phyloP scores from a whole-genome alignment of 192 early-diverging fungal species.

The Rhizophlyctis rosea region DNA sequence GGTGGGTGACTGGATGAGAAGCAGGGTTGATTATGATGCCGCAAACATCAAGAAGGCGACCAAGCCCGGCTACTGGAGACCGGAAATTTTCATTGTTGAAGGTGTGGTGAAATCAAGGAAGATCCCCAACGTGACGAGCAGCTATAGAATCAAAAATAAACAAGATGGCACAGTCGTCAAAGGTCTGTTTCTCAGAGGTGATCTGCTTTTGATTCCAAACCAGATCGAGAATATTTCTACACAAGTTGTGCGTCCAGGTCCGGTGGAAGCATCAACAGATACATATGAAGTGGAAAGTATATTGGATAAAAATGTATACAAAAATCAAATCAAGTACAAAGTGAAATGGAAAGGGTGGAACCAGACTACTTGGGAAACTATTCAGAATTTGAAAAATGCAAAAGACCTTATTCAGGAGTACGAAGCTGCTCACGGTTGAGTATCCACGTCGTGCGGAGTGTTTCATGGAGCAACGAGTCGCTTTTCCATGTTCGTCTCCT shows the following conservation, averaged over 20 bases:
- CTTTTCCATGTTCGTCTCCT: too few species aligned
- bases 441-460: too few species aligned
- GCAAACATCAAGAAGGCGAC: background rate
- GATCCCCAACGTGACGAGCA: background rate
- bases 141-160: background rate
- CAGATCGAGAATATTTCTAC: background rate
- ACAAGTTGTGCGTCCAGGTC: background rate
- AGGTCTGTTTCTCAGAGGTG: background rate
- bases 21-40: background rate
- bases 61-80: background rate
- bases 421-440: too few species aligned
- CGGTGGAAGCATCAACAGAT: background rate
- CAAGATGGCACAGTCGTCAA: background rate
- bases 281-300: background rate
- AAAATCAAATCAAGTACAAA: background rate
- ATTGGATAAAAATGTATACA: background rate
- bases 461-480: too few species aligned
- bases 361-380: background rate
- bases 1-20: background rate
- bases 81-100: background rate
- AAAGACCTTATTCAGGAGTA: background rate
- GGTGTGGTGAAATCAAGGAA: background rate
- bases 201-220: background rate
- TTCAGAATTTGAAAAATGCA: background rate
- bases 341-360: background rate